Percentiles rank a stretch among this genome's conserved stretches.
Evolutionary conservation across 371 early-diverging fungal genomes (phyloP).

Genomic region (Saksenaea oblongispora): DNA sequence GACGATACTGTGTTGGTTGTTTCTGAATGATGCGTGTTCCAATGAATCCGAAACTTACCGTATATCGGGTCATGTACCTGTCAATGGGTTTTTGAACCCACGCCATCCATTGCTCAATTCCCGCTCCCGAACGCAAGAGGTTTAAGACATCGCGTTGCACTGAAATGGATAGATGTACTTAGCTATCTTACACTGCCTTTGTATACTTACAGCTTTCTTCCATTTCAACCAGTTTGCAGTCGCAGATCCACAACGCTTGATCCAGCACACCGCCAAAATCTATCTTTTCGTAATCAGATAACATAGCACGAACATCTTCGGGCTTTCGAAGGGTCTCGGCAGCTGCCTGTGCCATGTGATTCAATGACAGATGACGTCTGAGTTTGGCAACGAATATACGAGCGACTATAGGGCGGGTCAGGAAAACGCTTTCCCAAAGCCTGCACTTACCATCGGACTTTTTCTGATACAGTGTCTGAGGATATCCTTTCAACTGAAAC

Average conservation of each 20-base stretch:
- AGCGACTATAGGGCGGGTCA: conserved; percentile 35
- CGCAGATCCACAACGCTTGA: conserved; percentile 58
- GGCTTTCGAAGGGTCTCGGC: conserved; percentile 34
- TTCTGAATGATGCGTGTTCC: neutral
- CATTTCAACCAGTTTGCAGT: conserved; percentile 44
- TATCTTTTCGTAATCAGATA: conserved; percentile 49
- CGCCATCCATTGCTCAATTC: conserved; percentile 48
- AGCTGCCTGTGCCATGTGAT: conserved; percentile 53
- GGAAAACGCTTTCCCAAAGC: neutral
- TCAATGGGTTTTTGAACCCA: conserved; percentile 47
- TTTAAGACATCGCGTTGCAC: conserved; percentile 41
- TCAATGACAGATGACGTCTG: conserved; percentile 53
- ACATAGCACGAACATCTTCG: conserved; percentile 36
- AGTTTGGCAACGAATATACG: conserved; percentile 54
- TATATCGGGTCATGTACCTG: conserved; percentile 28
- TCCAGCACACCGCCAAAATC: conserved; percentile 53
- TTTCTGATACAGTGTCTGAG: conserved; percentile 27
- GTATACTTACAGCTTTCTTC: conserved; percentile 32
- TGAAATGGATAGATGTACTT: conserved; percentile 4
- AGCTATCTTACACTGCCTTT: neutral
- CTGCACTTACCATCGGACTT: conserved; percentile 34
- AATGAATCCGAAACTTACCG: conserved; percentile 16
- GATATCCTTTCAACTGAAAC: conserved; percentile 27
- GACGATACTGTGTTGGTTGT: too few species aligned
- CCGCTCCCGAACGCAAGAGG: conserved; percentile 26